Percentiles rank a stretch among this genome's conserved stretches.
Evolutionary conservation across 257 asterid species (phyloP).

Genomic region (Cynanchum wilfordii): DNA sequence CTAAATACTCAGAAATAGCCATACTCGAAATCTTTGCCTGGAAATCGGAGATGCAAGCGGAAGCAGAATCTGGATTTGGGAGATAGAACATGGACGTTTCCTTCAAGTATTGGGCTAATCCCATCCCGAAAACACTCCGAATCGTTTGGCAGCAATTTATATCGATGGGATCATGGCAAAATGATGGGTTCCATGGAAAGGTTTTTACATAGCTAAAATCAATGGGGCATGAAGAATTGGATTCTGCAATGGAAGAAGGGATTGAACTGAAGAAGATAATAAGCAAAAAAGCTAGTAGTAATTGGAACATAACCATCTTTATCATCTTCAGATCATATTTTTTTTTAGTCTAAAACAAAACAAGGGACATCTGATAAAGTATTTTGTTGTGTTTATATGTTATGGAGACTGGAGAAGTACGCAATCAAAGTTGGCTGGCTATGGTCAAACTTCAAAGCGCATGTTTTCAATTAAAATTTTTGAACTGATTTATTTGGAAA

Average conservation of each 20-base stretch:
- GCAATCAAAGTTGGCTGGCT: conserved; percentile 6
- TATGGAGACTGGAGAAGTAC: not conserved
- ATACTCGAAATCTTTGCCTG: not conserved
- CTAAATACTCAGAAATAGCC: not conserved
- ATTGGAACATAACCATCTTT: not conserved
- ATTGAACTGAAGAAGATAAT: conserved; percentile 1
- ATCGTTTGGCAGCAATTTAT: conserved; percentile 10
- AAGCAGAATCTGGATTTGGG: conserved; percentile 7
- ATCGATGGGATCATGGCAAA: not conserved
- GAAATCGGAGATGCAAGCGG: conserved; percentile 7
- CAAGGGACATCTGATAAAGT: not conserved
- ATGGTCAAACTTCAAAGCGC: not conserved
- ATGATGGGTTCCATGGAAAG: conserved; percentile 1
- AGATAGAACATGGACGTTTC: conserved; percentile 10
- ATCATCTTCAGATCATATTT: not conserved
- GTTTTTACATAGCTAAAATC: conserved; percentile 7
- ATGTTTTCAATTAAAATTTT: not conserved
- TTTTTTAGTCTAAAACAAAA: not conserved
- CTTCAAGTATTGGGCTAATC: conserved; percentile 9
- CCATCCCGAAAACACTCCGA: conserved; percentile 4
- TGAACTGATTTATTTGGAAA: not conserved
- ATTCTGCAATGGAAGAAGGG: conserved; percentile 1
- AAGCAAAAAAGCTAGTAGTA: not conserved
- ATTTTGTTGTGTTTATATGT: not conserved
- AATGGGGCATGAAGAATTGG: conserved; percentile 12